Evolutionary conservation across 2,329 filamentous ascomycete species (phyloP), one percentile per base, ranked within the genome.

Genomic region (Pyrenophora tritici-repentis): DNA sequence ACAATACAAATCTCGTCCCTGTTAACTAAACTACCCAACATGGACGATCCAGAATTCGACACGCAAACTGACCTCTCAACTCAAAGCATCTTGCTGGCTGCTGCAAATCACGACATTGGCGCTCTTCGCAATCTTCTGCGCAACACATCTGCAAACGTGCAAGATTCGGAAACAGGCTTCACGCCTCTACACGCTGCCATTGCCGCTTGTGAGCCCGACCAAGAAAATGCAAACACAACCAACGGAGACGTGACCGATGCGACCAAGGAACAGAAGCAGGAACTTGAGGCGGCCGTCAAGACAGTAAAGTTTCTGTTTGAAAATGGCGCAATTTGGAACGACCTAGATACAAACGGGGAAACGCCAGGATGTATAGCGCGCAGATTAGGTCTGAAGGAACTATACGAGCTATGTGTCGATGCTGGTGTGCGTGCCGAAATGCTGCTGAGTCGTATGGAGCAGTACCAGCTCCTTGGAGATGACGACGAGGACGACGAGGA

Each of bases 241-340:
- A 55, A 71, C 44, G 61, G 57, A 13, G 50, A 65, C 31, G 55
- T 63, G 39, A 52, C 49, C 6, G 55, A 61, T 1, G 59, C 65
- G 1, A 62, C 69, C 26, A 68, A 67, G 14, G 69, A 73, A 24
- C 65, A 64, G 22, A 63, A 75, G 10, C 61, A 73, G 44, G 68
- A 71, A 16, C 48, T 70, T n/a, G 68, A 88, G 26, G 82, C 86
- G 39, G 82, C 83, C 2, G 81, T 82, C 47, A 83, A 86, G 44
- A 87, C 87, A 0, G 78, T 97, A 4, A 83, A 84, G 61, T 83
- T 94, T 67, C 81, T 97, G 6, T 85, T 97, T 53, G 83, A 92
- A 66, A 88, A 89, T 62, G 94, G 94, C 26, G 94, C 91, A 9
- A 97, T 97, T 62, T 99, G 94, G 94, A 99, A 99, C 76, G 92